These are phyloP conservation scores for Martensiomyces pterosporus DNA, from an alignment of 192 early-diverging fungal genomes.

Conservation along the genomic window DNA sequence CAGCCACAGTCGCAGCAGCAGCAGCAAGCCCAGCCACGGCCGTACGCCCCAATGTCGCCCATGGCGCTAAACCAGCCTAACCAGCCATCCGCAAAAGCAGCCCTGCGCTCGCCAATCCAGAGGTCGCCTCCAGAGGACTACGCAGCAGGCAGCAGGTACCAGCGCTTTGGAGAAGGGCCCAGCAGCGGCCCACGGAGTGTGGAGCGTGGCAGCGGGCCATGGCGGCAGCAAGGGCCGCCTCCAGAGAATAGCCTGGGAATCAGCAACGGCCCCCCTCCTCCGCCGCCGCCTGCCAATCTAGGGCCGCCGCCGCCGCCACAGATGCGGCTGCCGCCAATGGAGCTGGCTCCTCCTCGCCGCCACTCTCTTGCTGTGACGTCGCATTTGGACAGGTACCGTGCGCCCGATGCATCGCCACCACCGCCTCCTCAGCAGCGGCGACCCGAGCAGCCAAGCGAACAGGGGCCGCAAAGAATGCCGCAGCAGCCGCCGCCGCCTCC, in stretches of 20 bases:
- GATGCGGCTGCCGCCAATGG: conserved; percentile 43
- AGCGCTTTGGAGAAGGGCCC: too few species aligned
- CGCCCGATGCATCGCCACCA: conserved; percentile 34
- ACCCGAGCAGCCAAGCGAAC: too few species aligned
- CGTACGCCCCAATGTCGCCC: too few species aligned
- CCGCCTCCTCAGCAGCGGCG: conserved; percentile 3
- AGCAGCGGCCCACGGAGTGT: too few species aligned
- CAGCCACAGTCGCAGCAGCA: conserved; percentile 20
- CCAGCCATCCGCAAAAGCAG: too few species aligned
- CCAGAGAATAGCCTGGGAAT: background rate
- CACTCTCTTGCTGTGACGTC: conserved; percentile 50
- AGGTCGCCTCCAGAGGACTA: too few species aligned
- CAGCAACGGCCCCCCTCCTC: background rate
- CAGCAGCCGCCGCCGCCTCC: conserved; percentile 1
- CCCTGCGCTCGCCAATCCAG: too few species aligned
- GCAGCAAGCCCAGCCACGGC: conserved; percentile 1
- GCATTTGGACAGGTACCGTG: conserved; percentile 46
- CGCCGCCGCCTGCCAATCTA: background rate
- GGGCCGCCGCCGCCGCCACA: background rate
- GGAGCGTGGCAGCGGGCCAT: conserved; percentile 1
- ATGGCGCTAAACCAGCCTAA: too few species aligned
- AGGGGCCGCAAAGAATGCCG: conserved; percentile 4
- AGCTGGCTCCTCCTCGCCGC: conserved; percentile 37
- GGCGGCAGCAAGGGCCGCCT: background rate
- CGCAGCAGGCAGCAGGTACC: too few species aligned